phyloP scores from a whole-genome alignment of 176 grass and related monocot species.

The Phragmites australis region DNA sequence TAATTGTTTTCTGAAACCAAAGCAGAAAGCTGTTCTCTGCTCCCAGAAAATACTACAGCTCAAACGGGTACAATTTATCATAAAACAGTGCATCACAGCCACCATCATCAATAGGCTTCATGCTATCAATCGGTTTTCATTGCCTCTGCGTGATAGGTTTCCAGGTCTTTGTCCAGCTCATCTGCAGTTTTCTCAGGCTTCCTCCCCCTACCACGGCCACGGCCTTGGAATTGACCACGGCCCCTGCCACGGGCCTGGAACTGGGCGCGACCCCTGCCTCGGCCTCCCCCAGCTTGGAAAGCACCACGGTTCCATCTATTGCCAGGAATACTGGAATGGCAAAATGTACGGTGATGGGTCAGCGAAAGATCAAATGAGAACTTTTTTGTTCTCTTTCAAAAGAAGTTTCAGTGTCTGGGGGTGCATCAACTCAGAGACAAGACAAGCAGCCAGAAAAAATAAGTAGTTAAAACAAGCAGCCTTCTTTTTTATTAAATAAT shows the following conservation, averaged over 20 bases:
- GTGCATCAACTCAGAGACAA: background rate
- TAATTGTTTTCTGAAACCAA: slow-evolving; percentile 28
- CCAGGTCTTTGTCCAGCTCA: slow-evolving; percentile 86
- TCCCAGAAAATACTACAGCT: background rate
- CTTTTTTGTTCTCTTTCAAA: background rate
- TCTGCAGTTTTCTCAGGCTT: slow-evolving; percentile 67
- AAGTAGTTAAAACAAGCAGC: background rate
- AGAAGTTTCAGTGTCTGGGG: background rate
- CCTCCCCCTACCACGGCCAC: slow-evolving; percentile 46
- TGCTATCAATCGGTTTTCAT: slow-evolving; percentile 64
- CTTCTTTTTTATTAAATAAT: background rate
- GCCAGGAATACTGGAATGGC: background rate
- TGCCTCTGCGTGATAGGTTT: slow-evolving; percentile 62
- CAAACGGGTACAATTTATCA: slow-evolving; percentile 23
- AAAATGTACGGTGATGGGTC: background rate
- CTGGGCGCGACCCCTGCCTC: slow-evolving; percentile 30
- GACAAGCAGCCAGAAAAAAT: background rate
- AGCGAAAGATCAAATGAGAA: background rate
- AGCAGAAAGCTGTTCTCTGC: slow-evolving; percentile 19
- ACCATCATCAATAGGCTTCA: background rate
- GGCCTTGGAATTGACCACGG: slow-evolving; percentile 43
- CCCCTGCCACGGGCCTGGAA: slow-evolving; percentile 21
- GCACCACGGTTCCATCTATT: slow-evolving; percentile 50
- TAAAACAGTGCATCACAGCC: slow-evolving; percentile 14
- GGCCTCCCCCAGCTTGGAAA: slow-evolving; percentile 50